Percentiles rank a stretch among this genome's conserved stretches.
These are phyloP conservation scores for Pythium pectinolyticum DNA, from an alignment of 352 stramenopile genomes.

Conservation along the genomic window DNA sequence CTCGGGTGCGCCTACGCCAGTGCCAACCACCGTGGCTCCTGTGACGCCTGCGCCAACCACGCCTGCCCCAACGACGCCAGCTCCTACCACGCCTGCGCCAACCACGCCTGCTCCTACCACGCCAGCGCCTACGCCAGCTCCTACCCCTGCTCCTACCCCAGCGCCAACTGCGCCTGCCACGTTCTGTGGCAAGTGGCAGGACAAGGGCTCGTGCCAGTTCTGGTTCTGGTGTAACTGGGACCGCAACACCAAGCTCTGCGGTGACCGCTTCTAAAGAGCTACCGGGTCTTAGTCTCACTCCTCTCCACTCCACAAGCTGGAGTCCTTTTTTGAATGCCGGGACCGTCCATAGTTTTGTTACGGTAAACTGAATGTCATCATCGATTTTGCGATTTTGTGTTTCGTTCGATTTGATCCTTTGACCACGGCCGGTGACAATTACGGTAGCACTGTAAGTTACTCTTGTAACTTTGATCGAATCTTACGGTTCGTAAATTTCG, in stretches of 20 bases:
- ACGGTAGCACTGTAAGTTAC: too few species aligned
- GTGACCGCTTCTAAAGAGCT: slow-evolving; percentile 10
- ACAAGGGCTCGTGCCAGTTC: slow-evolving; percentile 15
- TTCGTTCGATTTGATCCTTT: too few species aligned
- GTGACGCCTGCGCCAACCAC: neutral
- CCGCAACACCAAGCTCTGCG: slow-evolving; percentile 9
- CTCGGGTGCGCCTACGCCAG: neutral
- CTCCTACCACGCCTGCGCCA: neutral
- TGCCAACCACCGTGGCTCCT: neutral
- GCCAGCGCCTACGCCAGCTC: too few species aligned
- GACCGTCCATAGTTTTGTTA: too few species aligned
- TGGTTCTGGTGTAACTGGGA: slow-evolving; percentile 25
- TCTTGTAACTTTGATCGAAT: too few species aligned
- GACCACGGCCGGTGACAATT: too few species aligned
- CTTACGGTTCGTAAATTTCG: too few species aligned
- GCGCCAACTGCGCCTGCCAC: neutral
- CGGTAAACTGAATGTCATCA: too few species aligned
- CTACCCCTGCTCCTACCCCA: too few species aligned
- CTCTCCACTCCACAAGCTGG: neutral
- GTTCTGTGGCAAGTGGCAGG: slow-evolving; percentile 11
- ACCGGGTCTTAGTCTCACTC: too few species aligned
- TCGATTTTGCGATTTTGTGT: too few species aligned
- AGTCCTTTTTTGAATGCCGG: too few species aligned
- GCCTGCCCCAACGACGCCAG: slow-evolving; percentile 1
- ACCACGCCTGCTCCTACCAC: neutral